These are phyloP conservation scores for Linnemannia hyalina DNA, from an alignment of 192 early-diverging fungal species.

Conservation along the genomic window DNA sequence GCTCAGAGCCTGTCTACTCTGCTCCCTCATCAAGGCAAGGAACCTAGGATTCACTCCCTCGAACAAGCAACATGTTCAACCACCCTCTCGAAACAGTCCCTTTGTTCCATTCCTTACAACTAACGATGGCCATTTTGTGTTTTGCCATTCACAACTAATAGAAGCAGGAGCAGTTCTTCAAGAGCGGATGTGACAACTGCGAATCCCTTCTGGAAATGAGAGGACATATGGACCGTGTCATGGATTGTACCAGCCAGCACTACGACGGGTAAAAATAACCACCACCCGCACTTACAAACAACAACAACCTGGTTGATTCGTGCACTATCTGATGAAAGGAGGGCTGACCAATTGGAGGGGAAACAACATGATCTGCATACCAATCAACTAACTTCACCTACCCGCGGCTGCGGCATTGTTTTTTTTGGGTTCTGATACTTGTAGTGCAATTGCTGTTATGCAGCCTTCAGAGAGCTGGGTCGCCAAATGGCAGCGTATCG, in stretches of 20 bases:
- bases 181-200: constrained; percentile 86
- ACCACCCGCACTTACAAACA: not conserved
- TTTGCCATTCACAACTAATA: constrained; percentile 27
- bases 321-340: not conserved
- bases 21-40: constrained; percentile 81
- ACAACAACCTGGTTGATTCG: not conserved
- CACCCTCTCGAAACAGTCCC: not conserved
- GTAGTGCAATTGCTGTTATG: constrained; percentile 77
- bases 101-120: not conserved
- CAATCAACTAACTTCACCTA: too few species aligned
- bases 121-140: not conserved
- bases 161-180: constrained; percentile 78
- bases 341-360: not conserved
- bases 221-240: constrained; percentile 71
- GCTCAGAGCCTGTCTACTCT: constrained; percentile 84
- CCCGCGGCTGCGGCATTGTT: not conserved
- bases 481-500: constrained; percentile 76
- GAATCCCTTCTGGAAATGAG: constrained; percentile 80
- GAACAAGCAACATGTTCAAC: not conserved
- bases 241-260: constrained; percentile 83
- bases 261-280: constrained; percentile 74
- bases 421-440: not conserved
- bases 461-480: constrained; percentile 84
- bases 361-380: too few species aligned
- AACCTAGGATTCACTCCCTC: too few species aligned